These are phyloP conservation scores for Phaseolus coccineus DNA, from an alignment of 331 rosid species.

Conservation along the genomic window DNA sequence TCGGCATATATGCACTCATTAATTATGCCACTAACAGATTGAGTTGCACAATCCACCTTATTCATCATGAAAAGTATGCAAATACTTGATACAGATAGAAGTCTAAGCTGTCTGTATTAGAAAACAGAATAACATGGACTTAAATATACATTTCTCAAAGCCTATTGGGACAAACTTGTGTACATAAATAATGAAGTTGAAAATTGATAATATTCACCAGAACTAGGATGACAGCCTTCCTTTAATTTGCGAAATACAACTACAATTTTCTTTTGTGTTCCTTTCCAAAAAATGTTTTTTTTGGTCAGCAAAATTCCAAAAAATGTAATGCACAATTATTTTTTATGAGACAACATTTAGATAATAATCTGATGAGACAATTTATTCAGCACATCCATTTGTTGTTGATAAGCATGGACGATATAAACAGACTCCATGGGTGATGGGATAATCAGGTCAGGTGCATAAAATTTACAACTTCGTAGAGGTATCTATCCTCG, in stretches of 20 bases:
- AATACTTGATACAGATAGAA: constrained; percentile 33
- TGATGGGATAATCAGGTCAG: constrained; percentile 5
- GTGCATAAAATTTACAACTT: neutral
- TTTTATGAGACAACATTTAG: neutral
- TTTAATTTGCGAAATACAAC: constrained; percentile 7
- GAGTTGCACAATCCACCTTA: constrained; percentile 8
- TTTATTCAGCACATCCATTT: neutral
- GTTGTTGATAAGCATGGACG: neutral
- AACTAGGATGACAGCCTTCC: neutral
- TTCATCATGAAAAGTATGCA: constrained; percentile 32
- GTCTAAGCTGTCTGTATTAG: constrained; percentile 25
- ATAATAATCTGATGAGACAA: constrained; percentile 3
- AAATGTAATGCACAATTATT: neutral
- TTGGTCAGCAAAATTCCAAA: no score
- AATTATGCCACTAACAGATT: constrained; percentile 36
- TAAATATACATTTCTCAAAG: constrained; percentile 13
- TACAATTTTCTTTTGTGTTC: neutral
- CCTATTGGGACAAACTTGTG: constrained; percentile 18
- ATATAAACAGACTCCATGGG: neutral
- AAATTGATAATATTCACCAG: constrained; percentile 4
- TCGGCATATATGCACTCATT: neutral
- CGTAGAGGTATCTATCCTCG: neutral
- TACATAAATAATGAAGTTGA: neutral
- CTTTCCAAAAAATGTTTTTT: neutral
- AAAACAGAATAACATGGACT: neutral